These are phyloP conservation scores for Zygoascus biomembranicola DNA, from an alignment of 805 yeast species.

Conservation along the genomic window DNA sequence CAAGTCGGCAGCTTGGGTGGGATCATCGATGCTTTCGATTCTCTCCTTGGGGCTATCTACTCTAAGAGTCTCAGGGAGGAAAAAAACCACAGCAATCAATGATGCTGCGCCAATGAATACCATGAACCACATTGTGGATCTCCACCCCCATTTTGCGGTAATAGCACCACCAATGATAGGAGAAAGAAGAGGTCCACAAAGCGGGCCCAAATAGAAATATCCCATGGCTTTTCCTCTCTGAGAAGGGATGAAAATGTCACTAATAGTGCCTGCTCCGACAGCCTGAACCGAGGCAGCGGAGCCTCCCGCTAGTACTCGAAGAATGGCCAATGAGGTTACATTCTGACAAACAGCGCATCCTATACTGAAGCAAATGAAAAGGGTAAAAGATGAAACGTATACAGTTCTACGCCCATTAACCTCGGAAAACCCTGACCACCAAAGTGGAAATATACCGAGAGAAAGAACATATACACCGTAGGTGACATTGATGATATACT, in stretches of 20 bases:
- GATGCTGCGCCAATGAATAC: conserved; percentile 56
- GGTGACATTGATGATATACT: conserved; percentile 59
- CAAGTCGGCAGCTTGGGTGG: background rate
- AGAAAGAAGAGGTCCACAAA: conserved; percentile 70
- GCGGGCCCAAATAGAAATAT: conserved; percentile 68
- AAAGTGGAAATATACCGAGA: conserved; percentile 71
- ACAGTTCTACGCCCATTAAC: conserved; percentile 65
- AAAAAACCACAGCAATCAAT: conserved; percentile 40
- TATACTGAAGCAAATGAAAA: conserved; percentile 58
- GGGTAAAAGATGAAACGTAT: conserved; percentile 56
- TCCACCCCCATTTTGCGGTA: conserved; percentile 69
- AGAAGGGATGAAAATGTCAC: conserved; percentile 59
- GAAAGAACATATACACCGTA: conserved; percentile 72
- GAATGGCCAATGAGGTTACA: conserved; percentile 54
- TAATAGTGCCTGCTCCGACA: conserved; percentile 83
- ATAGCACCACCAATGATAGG: conserved; percentile 79
- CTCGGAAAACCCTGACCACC: conserved; percentile 85
- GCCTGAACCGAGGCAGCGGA: conserved; percentile 80
- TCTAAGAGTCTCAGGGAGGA: conserved; percentile 75
- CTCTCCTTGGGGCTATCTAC: conserved; percentile 9
- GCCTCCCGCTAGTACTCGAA: conserved; percentile 70
- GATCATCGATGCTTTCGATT: background rate
- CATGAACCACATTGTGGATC: conserved; percentile 82
- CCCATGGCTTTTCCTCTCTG: conserved; percentile 78
- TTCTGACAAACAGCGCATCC: conserved; percentile 62